Evolutionary conservation across 2,329 filamentous ascomycete species (phyloP).

Genomic region (Cadophora sp.): DNA sequence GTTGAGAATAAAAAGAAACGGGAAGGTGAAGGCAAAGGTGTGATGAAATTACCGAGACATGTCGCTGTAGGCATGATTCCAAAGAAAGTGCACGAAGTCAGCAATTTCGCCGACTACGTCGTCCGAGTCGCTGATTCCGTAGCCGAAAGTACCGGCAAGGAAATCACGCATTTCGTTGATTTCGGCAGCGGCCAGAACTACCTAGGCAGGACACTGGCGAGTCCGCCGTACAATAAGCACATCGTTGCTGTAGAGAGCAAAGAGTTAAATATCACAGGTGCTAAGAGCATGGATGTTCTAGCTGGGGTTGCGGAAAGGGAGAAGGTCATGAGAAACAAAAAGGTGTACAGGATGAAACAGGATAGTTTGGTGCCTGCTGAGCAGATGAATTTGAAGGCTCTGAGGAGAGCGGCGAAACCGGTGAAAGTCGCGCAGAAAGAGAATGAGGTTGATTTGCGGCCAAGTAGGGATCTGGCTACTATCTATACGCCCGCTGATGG

Average conservation of each 20-base stretch:
- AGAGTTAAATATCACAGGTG: constrained; percentile 84
- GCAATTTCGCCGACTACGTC: constrained; percentile 87
- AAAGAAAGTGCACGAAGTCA: constrained; percentile 95
- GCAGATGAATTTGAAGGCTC: constrained; percentile 50
- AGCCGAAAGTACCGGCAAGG: constrained; percentile 58
- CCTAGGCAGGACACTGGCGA: constrained; percentile 85
- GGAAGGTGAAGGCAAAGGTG: constrained; percentile 38
- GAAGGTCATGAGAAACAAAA: constrained; percentile 82
- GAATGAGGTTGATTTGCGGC: constrained; percentile 54
- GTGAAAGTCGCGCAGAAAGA: constrained; percentile 39
- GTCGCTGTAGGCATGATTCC: constrained; percentile 91
- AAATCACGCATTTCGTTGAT: constrained; percentile 88
- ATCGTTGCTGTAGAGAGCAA: constrained; percentile 91
- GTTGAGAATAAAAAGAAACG: constrained; percentile 50
- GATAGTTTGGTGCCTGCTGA: constrained; percentile 47
- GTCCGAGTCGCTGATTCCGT: constrained; percentile 66
- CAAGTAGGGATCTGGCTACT: constrained; percentile 55
- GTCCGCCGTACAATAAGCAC: constrained; percentile 82
- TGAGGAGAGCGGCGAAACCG: constrained; percentile 46
- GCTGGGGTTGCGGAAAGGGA: constrained; percentile 78
- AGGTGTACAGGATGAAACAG: constrained; percentile 62
- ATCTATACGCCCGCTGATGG: constrained; percentile 64
- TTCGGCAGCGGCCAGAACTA: constrained; percentile 98
- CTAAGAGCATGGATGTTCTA: constrained; percentile 82
- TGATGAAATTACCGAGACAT: constrained; percentile 67